A percentile compares a stretch with the other conserved stretches of the same genome.
Evolutionary conservation across 768 basidiomycete genomes (phyloP).

Genomic region (Melanogaster broomeanus): DNA sequence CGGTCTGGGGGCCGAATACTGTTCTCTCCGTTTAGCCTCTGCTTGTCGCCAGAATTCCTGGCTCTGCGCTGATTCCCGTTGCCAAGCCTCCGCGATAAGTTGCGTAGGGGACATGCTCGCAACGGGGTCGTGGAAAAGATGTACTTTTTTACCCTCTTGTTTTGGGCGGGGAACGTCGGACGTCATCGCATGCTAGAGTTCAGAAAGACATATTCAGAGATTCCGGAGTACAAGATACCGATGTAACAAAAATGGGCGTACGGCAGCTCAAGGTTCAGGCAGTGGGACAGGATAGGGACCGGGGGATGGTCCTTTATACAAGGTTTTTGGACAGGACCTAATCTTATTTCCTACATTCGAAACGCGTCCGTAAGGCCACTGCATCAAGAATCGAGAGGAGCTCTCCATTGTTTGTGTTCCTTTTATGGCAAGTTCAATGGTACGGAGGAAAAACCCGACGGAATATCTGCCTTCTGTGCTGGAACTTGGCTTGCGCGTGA

Average conservation of each 20-base stretch:
- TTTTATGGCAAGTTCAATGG: constrained; percentile 34
- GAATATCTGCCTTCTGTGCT: constrained; percentile 36
- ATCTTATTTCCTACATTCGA: constrained; percentile 34
- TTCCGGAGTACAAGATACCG: constrained; percentile 21
- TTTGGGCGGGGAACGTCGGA: constrained; percentile 35
- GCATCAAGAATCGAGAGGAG: constrained; percentile 20
- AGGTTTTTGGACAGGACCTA: constrained; percentile 30
- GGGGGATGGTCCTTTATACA: constrained; percentile 36
- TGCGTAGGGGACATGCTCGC: constrained; percentile 51
- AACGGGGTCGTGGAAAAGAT: constrained; percentile 25
- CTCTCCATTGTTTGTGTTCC: constrained; percentile 35
- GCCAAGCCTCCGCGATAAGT: constrained; percentile 72
- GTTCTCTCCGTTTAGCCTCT: constrained; percentile 47
- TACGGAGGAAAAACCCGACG: constrained; percentile 29
- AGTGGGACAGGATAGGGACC: constrained; percentile 32
- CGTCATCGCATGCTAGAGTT: constrained; percentile 37
- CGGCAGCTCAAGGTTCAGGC: constrained; percentile 39
- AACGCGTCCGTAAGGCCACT: constrained; percentile 22
- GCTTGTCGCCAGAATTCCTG: constrained; percentile 62
- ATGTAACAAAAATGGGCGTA: constrained; percentile 36
- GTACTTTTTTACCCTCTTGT: constrained; percentile 35
- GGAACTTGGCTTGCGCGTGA: constrained; percentile 26
- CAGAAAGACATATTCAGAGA: constrained; percentile 31
- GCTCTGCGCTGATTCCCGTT: constrained; percentile 56
- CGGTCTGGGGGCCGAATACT: constrained; percentile 43